phyloP scores from a whole-genome alignment of 441 rosid genomes.

The Macaranga tanarius region DNA sequence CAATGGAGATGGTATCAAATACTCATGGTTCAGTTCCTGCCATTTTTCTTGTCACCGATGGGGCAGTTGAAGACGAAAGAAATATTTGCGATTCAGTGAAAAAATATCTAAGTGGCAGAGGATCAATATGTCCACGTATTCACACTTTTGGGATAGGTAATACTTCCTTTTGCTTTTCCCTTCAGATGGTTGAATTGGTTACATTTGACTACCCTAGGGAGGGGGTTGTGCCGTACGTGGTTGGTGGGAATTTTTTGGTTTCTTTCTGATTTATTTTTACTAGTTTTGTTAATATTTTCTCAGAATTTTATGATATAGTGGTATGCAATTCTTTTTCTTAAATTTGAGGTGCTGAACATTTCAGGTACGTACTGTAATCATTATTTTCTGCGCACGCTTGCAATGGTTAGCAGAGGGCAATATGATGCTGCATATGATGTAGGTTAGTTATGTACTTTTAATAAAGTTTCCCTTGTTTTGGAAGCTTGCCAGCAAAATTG shows the following conservation, averaged over 20 bases:
- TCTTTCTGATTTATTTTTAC: not conserved
- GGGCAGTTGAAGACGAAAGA: conserved; percentile 79
- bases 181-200: not conserved
- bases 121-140: conserved; percentile 64
- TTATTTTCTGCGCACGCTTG: conserved; percentile 80
- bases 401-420: conserved; percentile 67
- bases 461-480: conserved; percentile 2
- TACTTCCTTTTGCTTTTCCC: conserved; percentile 11
- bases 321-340: not conserved
- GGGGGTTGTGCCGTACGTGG: not conserved
- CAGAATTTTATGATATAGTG: not conserved
- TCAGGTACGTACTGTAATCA: conserved; percentile 95
- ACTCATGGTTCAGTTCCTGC: conserved; percentile 57
- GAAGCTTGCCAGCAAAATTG: not conserved
- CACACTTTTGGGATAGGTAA: conserved; percentile 90
- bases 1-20: conserved; percentile 70
- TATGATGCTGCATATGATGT: conserved; percentile 62
- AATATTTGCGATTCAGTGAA: conserved; percentile 64
- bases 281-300: not conserved
- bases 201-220: not conserved
- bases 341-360: conserved; percentile 12
- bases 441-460: conserved; percentile 44
- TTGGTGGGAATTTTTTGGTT: not conserved
- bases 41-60: conserved; percentile 74
- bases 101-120: conserved; percentile 48